Evolutionary conservation across 1,284 basidiomycete species (phyloP), one percentile per base, ranked within the genome.

Genomic region (Phenoliferia sp.): DNA sequence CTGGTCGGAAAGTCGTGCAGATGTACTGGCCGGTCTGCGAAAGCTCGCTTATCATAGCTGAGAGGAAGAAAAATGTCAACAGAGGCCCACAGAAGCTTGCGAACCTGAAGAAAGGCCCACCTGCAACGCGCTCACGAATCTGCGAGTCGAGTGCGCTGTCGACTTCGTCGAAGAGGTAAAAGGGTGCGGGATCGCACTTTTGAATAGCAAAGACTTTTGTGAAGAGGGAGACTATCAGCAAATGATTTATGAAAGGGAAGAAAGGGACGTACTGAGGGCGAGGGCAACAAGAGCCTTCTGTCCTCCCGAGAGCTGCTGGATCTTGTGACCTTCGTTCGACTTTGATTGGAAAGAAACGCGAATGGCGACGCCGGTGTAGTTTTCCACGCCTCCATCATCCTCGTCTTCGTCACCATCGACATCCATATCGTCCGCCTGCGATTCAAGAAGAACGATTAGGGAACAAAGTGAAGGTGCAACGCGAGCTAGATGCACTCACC

Each of bases 131-230:
- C 2, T 94, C 97, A 54, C 95, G 89, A 73, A 98, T 97, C 81
- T 98, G 93, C 6, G 95, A 92, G 76, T 99, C 96, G 62, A 99
- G 84, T 76, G 98, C 98, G 61, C 95, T 95, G 76, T 99, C 95
- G 77, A 98, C 98, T 84, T 99, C 96, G 78, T 99, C 96, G 77
- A 99, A 99, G n/a, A 99, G 84, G 80, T 99, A 99, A 83, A 99
- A 99, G 0, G 96, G 96, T 0, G 96, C 96, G 1, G 96, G 96
- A 77, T 99, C 96, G 79, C 94, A 98, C 80, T 96, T 97, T 79
- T 99, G 96, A 75, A 99, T 99, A 10, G 95, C 94, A 77, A 99
- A 99, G 26, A 99, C 94, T 89, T 74, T 1, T 33, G 17, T 57
- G 32, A 22, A 60, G 60, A 31, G 26, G 29, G n/a, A 61, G 35